Percentiles rank a stretch among this genome's conserved stretches.
Conservation (phyloP, 257 asterid species). For the Nemophila menziesii region DNA sequence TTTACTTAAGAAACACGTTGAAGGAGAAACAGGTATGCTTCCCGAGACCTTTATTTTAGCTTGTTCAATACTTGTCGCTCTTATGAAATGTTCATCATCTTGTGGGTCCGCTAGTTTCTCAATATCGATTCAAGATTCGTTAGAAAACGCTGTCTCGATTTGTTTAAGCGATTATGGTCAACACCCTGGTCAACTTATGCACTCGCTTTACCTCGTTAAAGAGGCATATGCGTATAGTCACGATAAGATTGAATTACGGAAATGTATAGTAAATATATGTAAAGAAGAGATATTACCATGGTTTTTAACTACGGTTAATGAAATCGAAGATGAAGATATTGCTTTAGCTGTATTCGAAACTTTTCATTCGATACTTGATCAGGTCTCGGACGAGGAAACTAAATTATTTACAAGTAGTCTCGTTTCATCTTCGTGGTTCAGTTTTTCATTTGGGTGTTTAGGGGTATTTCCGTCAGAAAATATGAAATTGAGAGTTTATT, state of each 20-base stretch:
- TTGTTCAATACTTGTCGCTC: slow-evolving; percentile 61
- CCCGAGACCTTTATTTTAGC: slow-evolving; percentile 69
- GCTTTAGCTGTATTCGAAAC: slow-evolving; percentile 68
- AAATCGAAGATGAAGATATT: slow-evolving; percentile 60
- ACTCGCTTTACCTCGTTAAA: slow-evolving; percentile 75
- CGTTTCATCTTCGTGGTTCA: slow-evolving; percentile 79
- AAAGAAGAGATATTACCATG: slow-evolving; percentile 58
- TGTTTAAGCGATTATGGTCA: slow-evolving; percentile 32
- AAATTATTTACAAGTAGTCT: slow-evolving; percentile 43
- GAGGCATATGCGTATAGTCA: slow-evolving; percentile 57
- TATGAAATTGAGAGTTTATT: slow-evolving; percentile 55
- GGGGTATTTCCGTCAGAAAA: slow-evolving; percentile 68
- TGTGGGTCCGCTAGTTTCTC: slow-evolving; percentile 42
- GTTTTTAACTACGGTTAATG: slow-evolving; percentile 44
- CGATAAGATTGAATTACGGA: slow-evolving; percentile 31
- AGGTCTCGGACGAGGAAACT: slow-evolving; percentile 32
- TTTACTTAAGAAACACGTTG: slow-evolving; percentile 54
- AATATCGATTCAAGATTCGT: slow-evolving; percentile 42
- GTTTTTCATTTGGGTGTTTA: slow-evolving; percentile 69
- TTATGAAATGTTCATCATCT: slow-evolving; percentile 61
- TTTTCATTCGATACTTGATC: slow-evolving; percentile 51
- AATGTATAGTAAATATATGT: slow-evolving; percentile 34
- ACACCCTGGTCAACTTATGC: slow-evolving; percentile 44
- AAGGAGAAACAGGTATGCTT: slow-evolving; percentile 58
- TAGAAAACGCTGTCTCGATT: slow-evolving; percentile 38